Base-by-base conservation (phyloP, 2,329 filamentous ascomycete species). In the Diaporthe nobilis region DNA sequence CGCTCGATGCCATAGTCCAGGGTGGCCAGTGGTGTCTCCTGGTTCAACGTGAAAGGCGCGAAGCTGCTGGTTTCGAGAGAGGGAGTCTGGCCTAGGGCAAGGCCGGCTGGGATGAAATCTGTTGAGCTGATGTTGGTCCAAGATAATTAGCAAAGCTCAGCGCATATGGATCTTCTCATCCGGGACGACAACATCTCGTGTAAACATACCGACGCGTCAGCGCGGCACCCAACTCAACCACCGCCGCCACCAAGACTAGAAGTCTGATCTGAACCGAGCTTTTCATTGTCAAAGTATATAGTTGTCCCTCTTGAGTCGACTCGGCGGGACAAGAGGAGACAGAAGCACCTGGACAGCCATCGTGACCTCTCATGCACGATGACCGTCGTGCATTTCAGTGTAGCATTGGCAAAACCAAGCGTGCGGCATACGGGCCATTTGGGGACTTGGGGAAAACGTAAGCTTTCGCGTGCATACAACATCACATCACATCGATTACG, bases 1-100 rank as follows among this genome's bases (percentile, higher is more conserved):
- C 82, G 78, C 70, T 85, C 82, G 12, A 74, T 78, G 12, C 82
- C 81, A 73, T 85, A 83, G 65, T 83, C 81, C 0, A 83, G 61
- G 0, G 81, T 83, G 3, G 78, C 78, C 10, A 57, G 12, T 47
- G 68, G 51, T 7, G n/a, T 44, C 10, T 20, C 20, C 15, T 71
- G 9, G 5, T 28, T 17, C 39, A 71, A n/a, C 13, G 63, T 68
- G 13, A 68, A 68, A 10, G 47, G 10, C 12, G 12, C 22, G 31
- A 68, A n/a, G 7, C 5, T 34, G 39, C 4, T 51, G 63, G 44
- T 68, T 5, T 37, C 22, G 31, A 39, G 1, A 15, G 63, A 68
- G 1, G 63, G 63, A 10, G 44, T 1, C 0, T 9, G 7, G 1
- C 63, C 63, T 20, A 68, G 44, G 22, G 44, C 44, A 7, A 68